Base-by-base conservation (phyloP, 805 yeast genomes). In the Hanseniaspora meyeri region DNA sequence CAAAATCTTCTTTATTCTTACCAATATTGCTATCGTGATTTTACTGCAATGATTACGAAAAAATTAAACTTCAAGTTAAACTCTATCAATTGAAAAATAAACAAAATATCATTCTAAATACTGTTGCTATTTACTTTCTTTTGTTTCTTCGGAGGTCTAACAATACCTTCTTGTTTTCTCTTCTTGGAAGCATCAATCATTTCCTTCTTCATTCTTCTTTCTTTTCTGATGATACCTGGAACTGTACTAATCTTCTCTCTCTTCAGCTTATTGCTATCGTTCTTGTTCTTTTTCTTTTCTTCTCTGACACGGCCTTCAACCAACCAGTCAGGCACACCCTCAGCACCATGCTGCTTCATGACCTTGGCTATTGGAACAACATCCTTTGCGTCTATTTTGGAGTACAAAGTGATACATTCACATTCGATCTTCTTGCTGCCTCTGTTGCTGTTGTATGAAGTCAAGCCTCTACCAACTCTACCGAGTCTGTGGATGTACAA, bases 401-500 rank as follows among this genome's bases (percentile, higher is more conserved):
- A 91, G 72, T 86, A 93, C 61, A 90, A 83, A 0, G 98, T 93
- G 19, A 93, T 80, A 0, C 97, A 97, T 62, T 77, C 77, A 57
- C 99, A 98, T 9, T 71, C 64, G 59, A 85, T 80, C 0, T 95
- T 96, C 55, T 88, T 96, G 19, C 37, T 51, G 4, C 36, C 24
- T 7, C 42, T 43, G 9, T 40, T 40, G 6, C 31, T 14, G 32
- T 32, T 37, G 37, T 51, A 51, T n/a, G 55, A 51, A 5, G 55
- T 51, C 24, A 51, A 45, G 9, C 55, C 55, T 76, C 99, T 83
- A 62, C 98, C 99, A 1, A 98, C 91, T 76, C 99, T 85, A 70
- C 99, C 99, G 64, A 93, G 87, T 72, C 99, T 81, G 70, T 93
- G 99, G 48, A 93, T 96, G 68, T 93, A 93, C 0, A 96, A 84